Evolutionary conservation across 225 moss, liverwort and hornwort species (phyloP), one percentile per base, ranked within the genome.

Genomic region (Sphagnum tenellum): DNA sequence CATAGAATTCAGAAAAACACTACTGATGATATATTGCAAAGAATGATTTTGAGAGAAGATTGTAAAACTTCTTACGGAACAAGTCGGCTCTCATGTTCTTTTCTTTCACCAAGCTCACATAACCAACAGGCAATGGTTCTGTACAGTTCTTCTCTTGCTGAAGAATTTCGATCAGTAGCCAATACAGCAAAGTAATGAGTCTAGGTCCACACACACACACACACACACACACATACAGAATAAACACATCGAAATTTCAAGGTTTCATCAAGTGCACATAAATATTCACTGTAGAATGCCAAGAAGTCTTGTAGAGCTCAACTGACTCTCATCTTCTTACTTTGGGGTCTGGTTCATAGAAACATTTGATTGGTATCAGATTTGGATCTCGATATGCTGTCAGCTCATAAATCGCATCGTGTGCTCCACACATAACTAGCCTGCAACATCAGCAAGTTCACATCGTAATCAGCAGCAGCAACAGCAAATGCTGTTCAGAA

Each of bases 351-450:
- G 90, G 81, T 61, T 78, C 77, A 64, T 96, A 96, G 44, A 96
- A 96, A 44, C 88, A 80, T 71, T 85, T 83, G 61, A 92, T 89
- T 13, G 92, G 95, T 64, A 96, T 66, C 5, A 87, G 71, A 75
- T 96, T 96, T 46, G 95, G 95, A 83, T 96, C 95, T 47, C 88
- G 81, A 65, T 86, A 92, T 54, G 95, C 95, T 64, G 88, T 92
- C 59, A 96, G 67, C 46, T 96, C 89, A 67, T 92, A 96, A 50
- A 96, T 80, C 67, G 89, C 85, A 65, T 92, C 92, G 57, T 96
- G 95, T 13, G 89, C 89, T 77, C 95, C 92, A 70, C 92, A 92
- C 72, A 92, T 84, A 5, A 90, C 90, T 64, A 96, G 77, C 66
- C 95, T 96, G 82, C 71, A 80, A 47, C 54, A 29, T 29, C 29